Percentiles rank a stretch among this genome's conserved stretches.
Conservation (phyloP, 129 eudicot species). For the Flaveria linearis region DNA sequence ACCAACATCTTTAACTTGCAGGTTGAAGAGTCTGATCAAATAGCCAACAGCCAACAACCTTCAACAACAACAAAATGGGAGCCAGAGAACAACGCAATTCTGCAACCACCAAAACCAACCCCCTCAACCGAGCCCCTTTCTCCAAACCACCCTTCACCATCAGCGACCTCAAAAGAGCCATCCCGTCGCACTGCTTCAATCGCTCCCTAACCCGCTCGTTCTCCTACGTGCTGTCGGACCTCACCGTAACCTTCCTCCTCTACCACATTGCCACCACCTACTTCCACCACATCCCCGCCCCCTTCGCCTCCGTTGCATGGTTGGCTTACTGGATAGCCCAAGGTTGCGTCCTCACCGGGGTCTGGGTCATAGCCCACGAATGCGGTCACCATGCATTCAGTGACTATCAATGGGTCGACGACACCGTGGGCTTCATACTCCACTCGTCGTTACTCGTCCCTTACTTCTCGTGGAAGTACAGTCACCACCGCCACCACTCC, state of each 20-base stretch:
- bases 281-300: conserved; percentile 30
- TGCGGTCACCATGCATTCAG: conserved; percentile 59
- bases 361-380: conserved; percentile 40
- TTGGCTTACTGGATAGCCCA: conserved; percentile 30
- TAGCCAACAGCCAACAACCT: background rate
- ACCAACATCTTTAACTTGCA: conserved; percentile 5
- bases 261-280: conserved; percentile 31
- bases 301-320: conserved; percentile 28
- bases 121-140: conserved; percentile 27
- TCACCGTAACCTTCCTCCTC: conserved; percentile 15
- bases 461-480: conserved; percentile 51
- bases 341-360: conserved; percentile 35
- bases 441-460: conserved; percentile 38
- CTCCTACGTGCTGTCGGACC: conserved; percentile 23
- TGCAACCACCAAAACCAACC: conserved; percentile 6
- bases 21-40: conserved; percentile 27
- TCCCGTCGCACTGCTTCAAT: conserved; percentile 36
- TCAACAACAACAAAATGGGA: conserved; percentile 20
- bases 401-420: conserved; percentile 61
- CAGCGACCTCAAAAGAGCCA: conserved; percentile 41
- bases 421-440: conserved; percentile 39
- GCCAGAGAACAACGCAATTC: conserved; percentile 29
- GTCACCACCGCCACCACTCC: conserved; percentile 55
- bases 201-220: conserved; percentile 37
- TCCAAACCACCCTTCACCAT: conserved; percentile 37